Evolutionary conservation across 2,329 filamentous ascomycete genomes (phyloP), one percentile per base, ranked within the genome.

Genomic region (Akanthomyces uredinophilus): DNA sequence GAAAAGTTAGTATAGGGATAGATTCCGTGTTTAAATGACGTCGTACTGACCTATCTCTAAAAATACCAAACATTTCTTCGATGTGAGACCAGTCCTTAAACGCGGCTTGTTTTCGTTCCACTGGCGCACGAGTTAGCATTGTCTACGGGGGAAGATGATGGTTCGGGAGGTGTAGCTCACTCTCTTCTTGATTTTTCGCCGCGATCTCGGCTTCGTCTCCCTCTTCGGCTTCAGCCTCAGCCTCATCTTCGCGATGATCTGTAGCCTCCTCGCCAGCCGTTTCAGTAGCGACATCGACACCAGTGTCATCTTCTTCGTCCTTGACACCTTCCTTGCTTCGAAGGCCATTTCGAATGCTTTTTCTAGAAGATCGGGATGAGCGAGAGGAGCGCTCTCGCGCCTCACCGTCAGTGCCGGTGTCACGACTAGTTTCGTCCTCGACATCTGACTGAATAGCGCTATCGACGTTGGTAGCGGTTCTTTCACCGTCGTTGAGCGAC

Each of bases 31-130:
- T 27, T 20, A 61, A 24, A 4, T 20, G n/a, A 47, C 18, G 20
- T 24, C 29, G n/a, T 35, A 75, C 81, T 68, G 72, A 90, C 88
- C 87, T 88, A 66, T 92, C 92, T 69, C 92, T 86, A 70, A 98
- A 91, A 20, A 89, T 84, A 63, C 88, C 86, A 76, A 99, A 99
- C 71, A 95, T 91, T 73, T 89, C 89, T 72, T 98, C 94, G 49
- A 99, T 89, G 20, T 85, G 84, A 20, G 86, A 82, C 68, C 97
- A 83, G 67, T 92, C 87, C 61, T 92, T 90, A 71, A 93, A 88
- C 0, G 93, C 93, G 39, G 85, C 84, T 70, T 87, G 87, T 77
- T 94, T 95, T 71, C 87, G 87, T 69, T 90, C 85, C 66, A 90
- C 91, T 94, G 69, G 64, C 63, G 22, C 27, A 7, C 22, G 13